Base-by-base conservation (phyloP, 257 asterid genomes). In the Nicotiana noctiflora region DNA sequence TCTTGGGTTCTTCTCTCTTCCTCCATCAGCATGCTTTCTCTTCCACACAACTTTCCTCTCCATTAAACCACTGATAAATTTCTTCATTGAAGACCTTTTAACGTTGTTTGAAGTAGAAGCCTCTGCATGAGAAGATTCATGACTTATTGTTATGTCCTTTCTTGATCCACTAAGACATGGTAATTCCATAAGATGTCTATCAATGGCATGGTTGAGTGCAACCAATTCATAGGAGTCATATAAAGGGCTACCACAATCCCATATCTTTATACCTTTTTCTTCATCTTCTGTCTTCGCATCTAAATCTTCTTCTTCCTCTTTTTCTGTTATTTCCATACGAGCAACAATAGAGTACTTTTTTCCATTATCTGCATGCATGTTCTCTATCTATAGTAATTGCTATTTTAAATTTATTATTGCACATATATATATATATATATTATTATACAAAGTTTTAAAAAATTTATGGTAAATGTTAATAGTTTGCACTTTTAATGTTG, bases 241-340 rank as follows among this genome's bases (percentile, higher is more conserved):
- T 13, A 92, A 77, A 59, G 93, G 93, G 83, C 96, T 93, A 27
- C 91, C 96, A 83, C 60, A 55, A 55, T 55, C 96, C 94, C 95
- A 90, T 32, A 89, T 63, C 12, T 61, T 84, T 2, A 67, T 2
- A 14, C 70, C 17, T 57, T 81, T 53, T 5, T 34, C 8, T 5
- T 76, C 29, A 1, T 63, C 84, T 25, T 77, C 66, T 3, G 17
- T 53, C 60, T 55, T 55, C 18, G 5, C 3, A 55, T 55, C 60
- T 0, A 53, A 53, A 13, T 51, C 6, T 51, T 51, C 56, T 51
- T 70, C 56, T 51, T 70, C 8, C 6, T 76, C 84, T 34, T 63
- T 6, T 37, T 6, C 77, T 80, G 63, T 79, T 19, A 23, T 63
- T 74, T 37, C 76, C 60, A 55, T 55, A 0, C 17, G 21, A 21